A percentile compares a stretch with the other conserved stretches of the same genome.
These are phyloP conservation scores for Ehretia macrophylla DNA, from an alignment of 257 asterid genomes.

Conservation along the genomic window DNA sequence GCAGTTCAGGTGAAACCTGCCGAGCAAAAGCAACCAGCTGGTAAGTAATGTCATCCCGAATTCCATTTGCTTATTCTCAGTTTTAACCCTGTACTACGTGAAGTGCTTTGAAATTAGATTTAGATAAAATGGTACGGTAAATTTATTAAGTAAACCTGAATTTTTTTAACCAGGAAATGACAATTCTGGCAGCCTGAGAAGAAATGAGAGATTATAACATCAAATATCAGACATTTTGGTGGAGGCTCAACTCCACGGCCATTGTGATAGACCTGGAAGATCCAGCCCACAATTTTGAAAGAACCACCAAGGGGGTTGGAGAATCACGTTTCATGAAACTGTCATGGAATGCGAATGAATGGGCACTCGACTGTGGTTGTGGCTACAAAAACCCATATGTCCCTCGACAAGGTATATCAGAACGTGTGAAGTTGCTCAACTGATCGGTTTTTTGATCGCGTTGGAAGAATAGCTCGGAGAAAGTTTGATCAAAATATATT, in stretches of 20 bases:
- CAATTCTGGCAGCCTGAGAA: constrained; percentile 95
- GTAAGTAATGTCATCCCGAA: constrained; percentile 31
- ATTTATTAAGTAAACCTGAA: constrained; percentile 25
- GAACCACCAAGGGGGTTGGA: constrained; percentile 8
- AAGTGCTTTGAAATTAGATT: neutral
- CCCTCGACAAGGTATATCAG: constrained; percentile 18
- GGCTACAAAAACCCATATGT: constrained; percentile 6
- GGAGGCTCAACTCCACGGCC: neutral
- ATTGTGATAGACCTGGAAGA: constrained; percentile 7
- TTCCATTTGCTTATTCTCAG: neutral
- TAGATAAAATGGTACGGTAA: constrained; percentile 12
- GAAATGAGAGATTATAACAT: constrained; percentile 43
- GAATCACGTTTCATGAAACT: constrained; percentile 11
- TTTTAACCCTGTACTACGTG: constrained; percentile 13
- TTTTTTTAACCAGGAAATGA: constrained; percentile 74
- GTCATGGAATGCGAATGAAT: constrained; percentile 9
- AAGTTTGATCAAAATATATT: constrained; percentile 18
- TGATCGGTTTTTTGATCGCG: constrained; percentile 16
- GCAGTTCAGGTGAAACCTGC: constrained; percentile 72
- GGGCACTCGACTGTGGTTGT: constrained; percentile 13
- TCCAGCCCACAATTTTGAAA: constrained; percentile 20
- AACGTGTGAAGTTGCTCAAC: constrained; percentile 14
- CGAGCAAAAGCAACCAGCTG: constrained; percentile 87
- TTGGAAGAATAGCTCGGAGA: constrained; percentile 8
- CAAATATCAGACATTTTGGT: neutral